Conservation (phyloP, 2,329 filamentous ascomycete species). For the Fonsecaea erecta region DNA sequence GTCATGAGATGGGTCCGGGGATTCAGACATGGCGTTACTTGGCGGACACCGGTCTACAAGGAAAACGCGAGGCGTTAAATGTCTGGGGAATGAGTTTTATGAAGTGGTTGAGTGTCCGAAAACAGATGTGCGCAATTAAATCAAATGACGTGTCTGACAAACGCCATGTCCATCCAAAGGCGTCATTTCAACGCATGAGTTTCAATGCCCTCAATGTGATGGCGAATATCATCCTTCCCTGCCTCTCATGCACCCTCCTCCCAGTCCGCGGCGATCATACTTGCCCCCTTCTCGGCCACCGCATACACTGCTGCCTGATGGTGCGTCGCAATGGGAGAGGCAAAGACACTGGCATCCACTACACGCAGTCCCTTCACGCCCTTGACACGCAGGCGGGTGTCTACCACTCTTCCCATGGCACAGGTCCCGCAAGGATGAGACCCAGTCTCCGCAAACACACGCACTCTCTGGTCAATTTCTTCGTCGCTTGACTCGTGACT, state of each 20-base stretch:
- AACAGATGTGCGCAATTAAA: neutral
- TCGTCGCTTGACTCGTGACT: neutral
- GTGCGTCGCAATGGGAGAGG: neutral
- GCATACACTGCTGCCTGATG: neutral
- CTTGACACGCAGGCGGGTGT: neutral
- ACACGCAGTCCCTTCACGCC: neutral
- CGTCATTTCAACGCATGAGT: neutral
- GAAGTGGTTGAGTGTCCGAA: neutral
- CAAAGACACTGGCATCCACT: neutral
- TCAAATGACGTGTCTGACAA: neutral
- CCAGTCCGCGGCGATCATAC: neutral
- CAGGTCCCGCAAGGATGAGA: neutral
- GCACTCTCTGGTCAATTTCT: neutral
- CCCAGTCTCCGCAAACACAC: neutral
- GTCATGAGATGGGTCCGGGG: conserved; percentile 7
- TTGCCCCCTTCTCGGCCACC: neutral
- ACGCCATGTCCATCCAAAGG: neutral
- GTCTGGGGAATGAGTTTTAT: neutral
- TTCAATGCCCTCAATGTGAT: neutral
- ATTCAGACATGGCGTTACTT: conserved; percentile 17
- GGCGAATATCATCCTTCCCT: no score
- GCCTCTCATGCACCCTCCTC: neutral
- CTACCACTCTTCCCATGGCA: neutral
- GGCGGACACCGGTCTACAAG: neutral
- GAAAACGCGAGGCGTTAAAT: neutral